Percentiles rank a stretch among this genome's conserved stretches.
phyloP scores from a whole-genome alignment of 345 rosid species.

The Hirschfeldia incana region DNA sequence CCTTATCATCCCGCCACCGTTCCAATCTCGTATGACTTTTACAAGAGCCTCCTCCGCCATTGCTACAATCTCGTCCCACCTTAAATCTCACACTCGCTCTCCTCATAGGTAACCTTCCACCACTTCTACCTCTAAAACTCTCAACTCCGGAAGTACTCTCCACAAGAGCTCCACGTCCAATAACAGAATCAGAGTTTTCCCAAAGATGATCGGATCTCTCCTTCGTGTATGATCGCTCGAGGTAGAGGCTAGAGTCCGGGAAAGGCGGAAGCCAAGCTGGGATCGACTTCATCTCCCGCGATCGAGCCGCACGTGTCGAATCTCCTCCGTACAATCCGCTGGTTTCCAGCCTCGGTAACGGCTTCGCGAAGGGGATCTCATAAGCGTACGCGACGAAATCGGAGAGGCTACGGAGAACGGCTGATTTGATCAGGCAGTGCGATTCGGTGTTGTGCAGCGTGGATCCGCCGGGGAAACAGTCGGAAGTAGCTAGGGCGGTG shows the following conservation, averaged over 20 bases:
- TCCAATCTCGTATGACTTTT: neutral
- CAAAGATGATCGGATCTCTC: slow-evolving; percentile 27
- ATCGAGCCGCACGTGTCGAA: neutral
- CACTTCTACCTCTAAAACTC: neutral
- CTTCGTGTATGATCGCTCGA: neutral
- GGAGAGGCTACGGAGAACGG: slow-evolving; percentile 38
- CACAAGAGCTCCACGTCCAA: neutral
- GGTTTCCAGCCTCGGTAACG: slow-evolving; percentile 37
- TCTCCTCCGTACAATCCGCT: neutral
- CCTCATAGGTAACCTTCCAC: slow-evolving; percentile 8
- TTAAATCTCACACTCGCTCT: slow-evolving; percentile 32
- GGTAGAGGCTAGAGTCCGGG: slow-evolving; percentile 29
- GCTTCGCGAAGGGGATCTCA: slow-evolving; percentile 65
- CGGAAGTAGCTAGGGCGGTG: slow-evolving; percentile 32
- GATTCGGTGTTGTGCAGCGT: slow-evolving; percentile 28
- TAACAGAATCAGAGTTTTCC: slow-evolving; percentile 31
- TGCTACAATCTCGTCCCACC: neutral
- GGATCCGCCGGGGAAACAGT: slow-evolving; percentile 52
- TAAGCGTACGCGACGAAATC: slow-evolving; percentile 38
- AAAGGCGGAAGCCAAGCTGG: slow-evolving; percentile 40
- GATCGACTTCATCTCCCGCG: slow-evolving; percentile 1
- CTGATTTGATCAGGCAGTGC: slow-evolving; percentile 37
- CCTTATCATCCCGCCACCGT: neutral
- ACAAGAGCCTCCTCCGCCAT: neutral
- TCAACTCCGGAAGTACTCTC: neutral